These are phyloP conservation scores for Mortierella sp. DNA, from an alignment of 371 early-diverging fungal genomes.

Conservation along the genomic window DNA sequence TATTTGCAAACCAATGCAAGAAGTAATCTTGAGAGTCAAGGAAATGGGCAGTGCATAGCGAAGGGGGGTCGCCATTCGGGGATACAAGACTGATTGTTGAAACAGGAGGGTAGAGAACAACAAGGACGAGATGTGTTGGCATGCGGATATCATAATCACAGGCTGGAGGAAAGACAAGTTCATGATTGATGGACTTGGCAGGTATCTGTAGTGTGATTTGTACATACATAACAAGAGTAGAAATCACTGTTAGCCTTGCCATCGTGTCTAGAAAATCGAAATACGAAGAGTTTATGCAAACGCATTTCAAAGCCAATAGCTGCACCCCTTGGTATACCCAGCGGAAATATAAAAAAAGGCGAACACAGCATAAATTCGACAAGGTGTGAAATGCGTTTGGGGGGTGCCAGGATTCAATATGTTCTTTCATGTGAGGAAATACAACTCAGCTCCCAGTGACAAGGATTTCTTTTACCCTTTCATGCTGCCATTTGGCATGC, in stretches of 20 bases:
- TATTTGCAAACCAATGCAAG: not conserved
- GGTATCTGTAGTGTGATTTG: not conserved
- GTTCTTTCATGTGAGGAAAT: not conserved
- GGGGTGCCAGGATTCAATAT: not conserved
- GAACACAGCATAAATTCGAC: constrained; percentile 10
- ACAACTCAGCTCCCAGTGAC: not conserved
- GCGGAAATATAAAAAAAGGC: not conserved
- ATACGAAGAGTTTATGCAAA: not conserved
- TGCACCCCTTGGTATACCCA: not conserved
- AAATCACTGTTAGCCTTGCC: not conserved
- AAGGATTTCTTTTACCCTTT: not conserved
- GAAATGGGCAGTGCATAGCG: not conserved
- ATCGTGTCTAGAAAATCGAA: not conserved
- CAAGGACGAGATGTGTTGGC: not conserved
- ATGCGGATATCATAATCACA: not conserved
- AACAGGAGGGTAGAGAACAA: not conserved
- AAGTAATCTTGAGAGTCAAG: not conserved
- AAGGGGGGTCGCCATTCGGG: not conserved
- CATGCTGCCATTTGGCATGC: not conserved
- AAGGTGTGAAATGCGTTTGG: not conserved
- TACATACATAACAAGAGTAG: not conserved
- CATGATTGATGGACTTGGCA: not conserved
- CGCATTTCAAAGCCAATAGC: not conserved
- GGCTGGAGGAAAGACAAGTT: not conserved
- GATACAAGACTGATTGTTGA: not conserved